Base-by-base conservation (phyloP, 1,284 basidiomycete species). In the Pyrrhoderma noxium region DNA sequence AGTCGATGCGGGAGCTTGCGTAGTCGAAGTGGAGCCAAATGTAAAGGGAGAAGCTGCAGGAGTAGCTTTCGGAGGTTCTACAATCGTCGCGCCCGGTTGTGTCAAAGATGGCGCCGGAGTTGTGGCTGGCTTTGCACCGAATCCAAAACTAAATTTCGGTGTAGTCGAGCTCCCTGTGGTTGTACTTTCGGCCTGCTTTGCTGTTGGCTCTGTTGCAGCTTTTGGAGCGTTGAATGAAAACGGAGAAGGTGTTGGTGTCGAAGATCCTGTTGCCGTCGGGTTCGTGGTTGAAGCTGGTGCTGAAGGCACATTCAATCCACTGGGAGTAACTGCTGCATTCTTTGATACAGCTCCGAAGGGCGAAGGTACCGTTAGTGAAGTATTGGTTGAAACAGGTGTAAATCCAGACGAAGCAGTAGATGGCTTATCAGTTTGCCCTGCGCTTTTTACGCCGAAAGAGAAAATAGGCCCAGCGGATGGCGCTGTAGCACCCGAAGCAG, bases 131-230 rank as follows among this genome's bases (percentile, higher is more conserved):
- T 53, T 54, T 18, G 35, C 41, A 18, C 41, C 37, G 41, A 42
- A 37, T 7, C 53, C 53, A 25, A 55, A 51, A 22, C 18, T 51
- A 13, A 49, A 54, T 25, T 50, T 54, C 25, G 37, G 43, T 21
- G 40, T 16, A n/a, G 46, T 21, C 16, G 47, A 18, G 13, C 21
- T 35, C 43, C 22, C 35, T 2, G 16, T 37, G 18, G 35, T 13
- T 13, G 52, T 16, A 39, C 27, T 31, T 5, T 31, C 27, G 11
- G 27, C 11, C 5, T 5, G 27, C 11, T 31, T 31, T 5, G 5
- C 27, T 5, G 27, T 11, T 5, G 27, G 11, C 5, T 31, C 27
- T 11, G 27, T 31, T 5, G 27, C 27, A 31, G 27, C 7, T 11
- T 31, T 31, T 31, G 27, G 27, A 31, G 27, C 27, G 11, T 31